A percentile compares a stretch with the other conserved stretches of the same genome.
These are phyloP conservation scores for Botryotinia calthae DNA, from an alignment of 2,329 filamentous ascomycete species.

Conservation along the genomic window DNA sequence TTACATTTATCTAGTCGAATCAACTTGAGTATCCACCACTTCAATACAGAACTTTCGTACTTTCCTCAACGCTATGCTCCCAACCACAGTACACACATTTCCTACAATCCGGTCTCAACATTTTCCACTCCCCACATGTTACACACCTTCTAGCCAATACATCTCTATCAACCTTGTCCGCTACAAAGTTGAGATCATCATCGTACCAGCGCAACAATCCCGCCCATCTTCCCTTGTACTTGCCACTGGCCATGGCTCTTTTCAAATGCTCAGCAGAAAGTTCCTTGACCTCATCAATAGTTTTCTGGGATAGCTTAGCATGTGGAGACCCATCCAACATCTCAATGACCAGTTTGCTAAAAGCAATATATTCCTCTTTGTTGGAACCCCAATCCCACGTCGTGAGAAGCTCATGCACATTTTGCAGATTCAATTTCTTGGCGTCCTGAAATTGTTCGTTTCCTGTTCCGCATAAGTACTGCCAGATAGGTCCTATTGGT, in stretches of 20 bases:
- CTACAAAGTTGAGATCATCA: conserved; percentile 21
- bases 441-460: conserved; percentile 23
- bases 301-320: background rate
- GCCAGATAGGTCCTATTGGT: conserved; percentile 31
- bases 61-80: conserved; percentile 17
- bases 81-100: conserved; percentile 24
- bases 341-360: conserved; percentile 21
- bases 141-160: conserved; percentile 21
- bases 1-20: background rate
- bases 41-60: conserved; percentile 19
- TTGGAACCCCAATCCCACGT: conserved; percentile 30
- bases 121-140: conserved; percentile 22
- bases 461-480: conserved; percentile 29
- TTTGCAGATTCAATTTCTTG: conserved; percentile 14
- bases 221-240: conserved; percentile 22
- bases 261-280: conserved; percentile 5
- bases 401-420: conserved; percentile 25
- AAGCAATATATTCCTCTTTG: conserved; percentile 24
- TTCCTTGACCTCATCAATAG: conserved; percentile 1
- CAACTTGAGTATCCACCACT: too few species aligned
- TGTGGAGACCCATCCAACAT: conserved; percentile 21
- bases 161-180: conserved; percentile 21
- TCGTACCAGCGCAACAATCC: conserved; percentile 24
- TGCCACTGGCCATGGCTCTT: conserved; percentile 11
- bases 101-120: conserved; percentile 22